A percentile compares a stretch with the other conserved stretches of the same genome.
phyloP scores from a whole-genome alignment of 257 asterid species.

The Gentiana dahurica region DNA sequence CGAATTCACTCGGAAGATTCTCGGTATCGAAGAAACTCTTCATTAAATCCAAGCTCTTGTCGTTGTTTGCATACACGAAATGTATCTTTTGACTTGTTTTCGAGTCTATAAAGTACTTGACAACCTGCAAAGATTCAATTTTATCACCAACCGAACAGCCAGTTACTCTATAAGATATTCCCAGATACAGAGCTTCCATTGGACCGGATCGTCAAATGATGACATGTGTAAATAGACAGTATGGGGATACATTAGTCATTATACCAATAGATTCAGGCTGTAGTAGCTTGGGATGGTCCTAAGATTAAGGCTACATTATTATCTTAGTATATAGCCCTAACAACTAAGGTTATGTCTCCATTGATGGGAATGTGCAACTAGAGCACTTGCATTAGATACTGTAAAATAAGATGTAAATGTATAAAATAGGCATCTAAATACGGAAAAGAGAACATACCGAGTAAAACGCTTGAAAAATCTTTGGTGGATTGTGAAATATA shows the following conservation, averaged over 20 bases:
- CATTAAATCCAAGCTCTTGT: conserved; percentile 63
- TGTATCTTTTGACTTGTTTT: conserved; percentile 49
- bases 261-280: too few species aligned
- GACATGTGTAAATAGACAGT: too few species aligned
- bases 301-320: too few species aligned
- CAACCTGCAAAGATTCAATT: conserved; percentile 31
- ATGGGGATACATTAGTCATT: too few species aligned
- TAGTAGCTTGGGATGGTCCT: too few species aligned
- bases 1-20: conserved; percentile 79
- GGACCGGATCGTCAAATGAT: neutral
- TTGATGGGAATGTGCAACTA: too few species aligned
- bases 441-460: conserved; percentile 27
- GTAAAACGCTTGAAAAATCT: conserved; percentile 68
- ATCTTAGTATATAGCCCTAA: too few species aligned
- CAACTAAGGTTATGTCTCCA: too few species aligned
- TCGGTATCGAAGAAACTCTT: conserved; percentile 51
- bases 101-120: conserved; percentile 57
- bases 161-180: neutral
- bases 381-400: too few species aligned
- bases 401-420: too few species aligned
- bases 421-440: too few species aligned
- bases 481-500: conserved; percentile 74
- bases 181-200: neutral
- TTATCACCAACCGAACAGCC: neutral
- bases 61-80: conserved; percentile 58